Evolutionary conservation across 2,329 filamentous ascomycete genomes (phyloP).

Genomic region (Zasmidium angulare): DNA sequence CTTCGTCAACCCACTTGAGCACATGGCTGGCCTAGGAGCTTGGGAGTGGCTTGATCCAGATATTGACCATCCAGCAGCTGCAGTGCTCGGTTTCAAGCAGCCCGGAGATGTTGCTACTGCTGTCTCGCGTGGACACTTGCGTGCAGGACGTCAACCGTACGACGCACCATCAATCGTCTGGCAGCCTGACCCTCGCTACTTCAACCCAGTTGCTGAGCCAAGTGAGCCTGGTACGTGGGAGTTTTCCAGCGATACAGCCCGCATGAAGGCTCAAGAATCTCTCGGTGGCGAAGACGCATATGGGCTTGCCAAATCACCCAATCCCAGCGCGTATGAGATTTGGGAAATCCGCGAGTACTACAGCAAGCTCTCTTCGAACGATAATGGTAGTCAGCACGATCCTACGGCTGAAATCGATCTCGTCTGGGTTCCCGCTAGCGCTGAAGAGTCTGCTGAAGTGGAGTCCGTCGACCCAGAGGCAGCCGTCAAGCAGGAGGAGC

Average conservation of each 20-base stretch:
- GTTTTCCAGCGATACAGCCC: slow-evolving; percentile 9
- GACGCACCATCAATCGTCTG: neutral
- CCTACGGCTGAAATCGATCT: slow-evolving; percentile 15
- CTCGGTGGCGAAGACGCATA: slow-evolving; percentile 10
- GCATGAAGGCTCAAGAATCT: slow-evolving; percentile 7
- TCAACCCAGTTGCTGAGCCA: slow-evolving; percentile 14
- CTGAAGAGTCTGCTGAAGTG: neutral
- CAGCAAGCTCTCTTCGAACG: neutral
- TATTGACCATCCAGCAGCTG: neutral
- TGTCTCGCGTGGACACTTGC: neutral
- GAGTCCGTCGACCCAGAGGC: neutral
- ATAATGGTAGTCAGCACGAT: neutral
- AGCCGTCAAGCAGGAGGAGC: neutral
- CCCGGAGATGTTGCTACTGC: neutral
- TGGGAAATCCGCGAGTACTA: slow-evolving; percentile 15
- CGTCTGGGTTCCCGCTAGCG: slow-evolving; percentile 14
- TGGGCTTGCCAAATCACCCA: slow-evolving; percentile 3
- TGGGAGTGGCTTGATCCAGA: neutral
- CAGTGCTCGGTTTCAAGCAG: neutral
- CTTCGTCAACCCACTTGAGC: neutral
- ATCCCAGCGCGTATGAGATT: slow-evolving; percentile 16
- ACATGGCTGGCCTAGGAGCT: neutral
- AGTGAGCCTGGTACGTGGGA: slow-evolving; percentile 15
- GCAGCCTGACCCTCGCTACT: neutral
- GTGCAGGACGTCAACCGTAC: neutral